Percentiles rank a stretch among this genome's conserved stretches.
phyloP scores from a whole-genome alignment of 2,329 filamentous ascomycete species.

The Stemphylium lycopersici region DNA sequence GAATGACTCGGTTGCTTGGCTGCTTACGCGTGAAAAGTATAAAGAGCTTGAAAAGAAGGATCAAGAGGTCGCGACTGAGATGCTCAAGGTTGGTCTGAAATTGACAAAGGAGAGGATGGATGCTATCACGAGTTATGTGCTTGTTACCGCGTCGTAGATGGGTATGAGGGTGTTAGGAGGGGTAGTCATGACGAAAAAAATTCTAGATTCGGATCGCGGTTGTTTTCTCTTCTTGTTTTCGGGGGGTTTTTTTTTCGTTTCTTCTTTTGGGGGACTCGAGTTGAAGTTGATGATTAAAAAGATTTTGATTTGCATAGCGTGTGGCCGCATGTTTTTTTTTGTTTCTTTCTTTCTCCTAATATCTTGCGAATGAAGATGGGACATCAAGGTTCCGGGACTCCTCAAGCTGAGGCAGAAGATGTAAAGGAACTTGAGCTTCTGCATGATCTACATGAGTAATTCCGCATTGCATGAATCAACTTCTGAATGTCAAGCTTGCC shows the following conservation, averaged over 20 bases:
- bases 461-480: no score
- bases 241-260: no score
- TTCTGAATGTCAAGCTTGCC: no score
- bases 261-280: background rate
- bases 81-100: conserved; percentile 88
- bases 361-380: no score
- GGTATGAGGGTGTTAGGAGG: no score
- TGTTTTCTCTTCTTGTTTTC: background rate
- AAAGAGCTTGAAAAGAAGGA: conserved; percentile 72
- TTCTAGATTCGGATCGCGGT: background rate
- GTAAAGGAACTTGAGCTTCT: background rate
- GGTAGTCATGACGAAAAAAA: no score
- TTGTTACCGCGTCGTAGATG: conserved; percentile 41
- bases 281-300: background rate
- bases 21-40: conserved; percentile 76
- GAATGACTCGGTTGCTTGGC: conserved; percentile 81
- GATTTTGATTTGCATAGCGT: background rate
- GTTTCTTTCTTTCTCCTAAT: no score
- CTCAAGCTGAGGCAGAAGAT: background rate
- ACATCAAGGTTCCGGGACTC: no score
- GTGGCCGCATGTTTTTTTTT: background rate
- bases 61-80: conserved; percentile 78
- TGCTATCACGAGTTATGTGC: conserved; percentile 60
- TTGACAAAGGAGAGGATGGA: conserved; percentile 93
- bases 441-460: no score